Evolutionary conservation across 2,329 filamentous ascomycete species (phyloP), one percentile per base, ranked within the genome.

Genomic region (Cordyceps tenuipes): DNA sequence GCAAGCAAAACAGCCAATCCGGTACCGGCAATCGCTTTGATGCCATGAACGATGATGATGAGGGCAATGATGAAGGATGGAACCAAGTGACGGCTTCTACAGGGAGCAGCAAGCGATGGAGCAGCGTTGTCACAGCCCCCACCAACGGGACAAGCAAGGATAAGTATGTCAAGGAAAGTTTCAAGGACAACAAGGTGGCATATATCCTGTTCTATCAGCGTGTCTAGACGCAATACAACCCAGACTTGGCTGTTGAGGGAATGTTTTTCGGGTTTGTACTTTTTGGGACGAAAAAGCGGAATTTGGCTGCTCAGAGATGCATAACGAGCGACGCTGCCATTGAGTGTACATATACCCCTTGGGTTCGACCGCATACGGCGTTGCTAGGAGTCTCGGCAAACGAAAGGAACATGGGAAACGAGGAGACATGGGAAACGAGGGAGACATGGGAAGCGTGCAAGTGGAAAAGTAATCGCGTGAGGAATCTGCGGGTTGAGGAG

Each of bases 201-300:
- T 99, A 99, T 75, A 84, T 99, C 65, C 77, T 99, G 69, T 96
- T 99, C 76, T 99, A 99, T 73, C 88, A 97, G 77, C 85, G 85
- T 68, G 83, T 94, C 62, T 83, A 65, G 69, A 54, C 4, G 13
- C 15, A n/a, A 31, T 17, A 7, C 19, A 15, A 31, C 41, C 23
- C 8, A 21, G 26, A 26, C 10, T 2, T 31, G 19, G 34, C 26
- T 8, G 8, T 5, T 6, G 21, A n/a, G 34, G 29, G 7, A n/a
- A 12, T 31, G 6, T 17, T 48, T 39, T 48, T n/a, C 34, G 44
- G 34, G 36, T 48, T 57, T 53, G 49, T 59, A 31, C 34, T 59
- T 52, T 46, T 41, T 48, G 21, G 36, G 39, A 57, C 44, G 54
- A 49, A 57, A 21, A 49, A 31, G 29, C 15, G 44, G 31, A 39